Evolutionary conservation across 345 rosid genomes (phyloP), one percentile per base, ranked within the genome.

Genomic region (Aethionema arabicum): DNA sequence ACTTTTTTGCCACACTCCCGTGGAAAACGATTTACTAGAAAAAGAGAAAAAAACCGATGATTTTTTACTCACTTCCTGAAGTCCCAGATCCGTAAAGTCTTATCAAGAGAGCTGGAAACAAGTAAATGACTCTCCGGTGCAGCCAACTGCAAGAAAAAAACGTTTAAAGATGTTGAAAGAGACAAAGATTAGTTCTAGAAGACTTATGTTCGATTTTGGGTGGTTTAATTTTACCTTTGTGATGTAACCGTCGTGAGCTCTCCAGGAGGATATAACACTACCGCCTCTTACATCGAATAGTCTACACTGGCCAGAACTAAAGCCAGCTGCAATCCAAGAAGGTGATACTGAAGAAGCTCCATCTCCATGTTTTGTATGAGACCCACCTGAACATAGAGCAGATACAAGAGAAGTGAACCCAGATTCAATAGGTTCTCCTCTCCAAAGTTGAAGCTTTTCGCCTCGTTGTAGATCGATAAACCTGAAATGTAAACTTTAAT

Each of bases 91-190:
- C 81, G 79, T 75, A 91, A 57, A 50, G 88, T 84, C 69, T 61
- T 78, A 72, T 88, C 98, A 46, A 82, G 88, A 65, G 96, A 91
- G 83, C 98, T 91, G 56, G 98, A 88, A 66, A 91, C 87, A 74
- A 91, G 91, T 70, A 82, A 69, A 80, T 91, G 86, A 61, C 83
- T 82, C 75, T 86, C 91, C 6, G 84, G 82, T 59, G 91, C 84
- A 66, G 86, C 83, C 80, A 91, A 74, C 96, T 91, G 87, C 77
- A 75, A 15, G 63, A 38, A 66, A 46, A 68, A 40, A 30, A 47
- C 7, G 31, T 11, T 46, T 2, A n/a, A 29, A 36, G 11, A 51
- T 58, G 37, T 35, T 42, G 56, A 40, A 37, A 42, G 47, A 62
- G 39, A 39, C 16, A 36, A 36, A 36, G 12, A 15, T 14, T 61